A percentile compares a stretch with the other conserved stretches of the same genome.
Conservation (phyloP, 1,139 yeast species). For the Candida pseudocylindracea region DNA sequence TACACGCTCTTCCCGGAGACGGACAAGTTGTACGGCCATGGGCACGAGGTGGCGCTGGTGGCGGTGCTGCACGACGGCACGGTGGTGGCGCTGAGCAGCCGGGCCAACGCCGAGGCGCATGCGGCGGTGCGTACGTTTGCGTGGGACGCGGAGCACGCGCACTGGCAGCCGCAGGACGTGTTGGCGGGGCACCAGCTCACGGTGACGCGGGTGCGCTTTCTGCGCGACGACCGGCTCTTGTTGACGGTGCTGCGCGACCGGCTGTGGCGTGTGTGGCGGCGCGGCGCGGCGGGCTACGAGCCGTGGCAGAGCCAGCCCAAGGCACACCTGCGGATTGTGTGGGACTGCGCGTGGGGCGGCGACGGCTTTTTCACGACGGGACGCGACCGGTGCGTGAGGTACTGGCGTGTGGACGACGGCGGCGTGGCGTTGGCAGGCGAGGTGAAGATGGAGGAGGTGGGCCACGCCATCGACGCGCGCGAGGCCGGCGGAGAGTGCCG, state of each 20-base stretch:
- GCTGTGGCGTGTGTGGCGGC: slow-evolving; percentile 57
- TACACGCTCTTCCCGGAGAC: slow-evolving; percentile 88
- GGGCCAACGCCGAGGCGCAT: slow-evolving; percentile 64
- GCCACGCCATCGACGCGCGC: slow-evolving; percentile 46
- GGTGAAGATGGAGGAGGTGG: slow-evolving; percentile 27
- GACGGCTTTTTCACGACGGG: slow-evolving; percentile 58
- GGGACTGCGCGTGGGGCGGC: slow-evolving; percentile 79
- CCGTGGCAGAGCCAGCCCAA: slow-evolving; percentile 27
- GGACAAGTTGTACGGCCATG: slow-evolving; percentile 92
- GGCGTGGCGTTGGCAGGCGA: slow-evolving; percentile 9
- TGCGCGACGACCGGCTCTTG: slow-evolving; percentile 44
- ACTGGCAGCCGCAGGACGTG: slow-evolving; percentile 13
- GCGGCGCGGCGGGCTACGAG: slow-evolving; percentile 16
- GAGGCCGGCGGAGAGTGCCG: slow-evolving; percentile 10
- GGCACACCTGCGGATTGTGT: slow-evolving; percentile 80
- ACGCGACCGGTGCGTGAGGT: slow-evolving; percentile 59
- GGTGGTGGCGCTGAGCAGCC: slow-evolving; percentile 75
- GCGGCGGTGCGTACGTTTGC: slow-evolving; percentile 69
- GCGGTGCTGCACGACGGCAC: slow-evolving; percentile 47
- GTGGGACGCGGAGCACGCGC: slow-evolving; percentile 22
- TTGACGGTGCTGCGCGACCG: slow-evolving; percentile 84
- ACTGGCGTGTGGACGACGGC: slow-evolving; percentile 29
- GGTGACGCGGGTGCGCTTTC: slow-evolving; percentile 61
- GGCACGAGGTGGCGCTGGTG: slow-evolving; percentile 74
- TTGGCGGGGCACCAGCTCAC: slow-evolving; percentile 58